These are phyloP conservation scores for Starmerella powellii DNA, from an alignment of 805 yeast genomes.

Conservation along the genomic window DNA sequence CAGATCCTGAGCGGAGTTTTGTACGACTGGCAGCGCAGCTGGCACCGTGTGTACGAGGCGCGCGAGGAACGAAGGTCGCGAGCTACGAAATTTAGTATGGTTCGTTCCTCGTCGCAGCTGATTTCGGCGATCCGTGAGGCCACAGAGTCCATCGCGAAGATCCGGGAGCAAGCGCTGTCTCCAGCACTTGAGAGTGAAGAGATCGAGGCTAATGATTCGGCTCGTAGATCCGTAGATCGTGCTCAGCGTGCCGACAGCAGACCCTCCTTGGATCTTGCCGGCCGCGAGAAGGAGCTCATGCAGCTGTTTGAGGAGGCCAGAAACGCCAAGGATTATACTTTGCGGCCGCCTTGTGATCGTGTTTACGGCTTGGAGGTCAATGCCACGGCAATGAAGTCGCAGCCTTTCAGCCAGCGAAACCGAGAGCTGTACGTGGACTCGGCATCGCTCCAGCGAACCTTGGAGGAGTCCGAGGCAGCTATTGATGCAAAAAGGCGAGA, in stretches of 20 bases:
- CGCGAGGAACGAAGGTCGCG: conserved; percentile 9
- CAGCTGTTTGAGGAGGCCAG: conserved; percentile 17
- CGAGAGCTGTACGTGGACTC: not conserved
- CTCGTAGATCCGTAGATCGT: not conserved
- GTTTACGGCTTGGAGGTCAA: not conserved
- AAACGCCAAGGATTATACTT: conserved; percentile 16
- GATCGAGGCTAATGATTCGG: not conserved
- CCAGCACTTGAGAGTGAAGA: not conserved
- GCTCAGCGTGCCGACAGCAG: not conserved
- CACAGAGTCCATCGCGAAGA: conserved; percentile 5
- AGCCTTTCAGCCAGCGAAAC: not conserved
- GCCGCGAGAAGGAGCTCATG: conserved; percentile 1
- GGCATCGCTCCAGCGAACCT: too few relatives aligned
- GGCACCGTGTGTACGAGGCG: conserved; percentile 15
- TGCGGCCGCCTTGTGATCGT: conserved; percentile 14
- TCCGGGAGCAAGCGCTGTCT: not conserved
- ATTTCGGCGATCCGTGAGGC: conserved; percentile 10
- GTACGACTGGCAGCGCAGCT: conserved; percentile 19
- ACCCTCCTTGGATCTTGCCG: not conserved
- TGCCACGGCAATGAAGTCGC: not conserved
- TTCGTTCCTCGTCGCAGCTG: conserved; percentile 15
- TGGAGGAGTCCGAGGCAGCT: too few relatives aligned
- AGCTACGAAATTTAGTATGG: not conserved
- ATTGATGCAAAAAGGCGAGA: too few relatives aligned
- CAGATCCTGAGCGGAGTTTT: conserved; percentile 15